Evolutionary conservation across 441 rosid species (phyloP).

Genomic region (Dalechampia spathulata): DNA sequence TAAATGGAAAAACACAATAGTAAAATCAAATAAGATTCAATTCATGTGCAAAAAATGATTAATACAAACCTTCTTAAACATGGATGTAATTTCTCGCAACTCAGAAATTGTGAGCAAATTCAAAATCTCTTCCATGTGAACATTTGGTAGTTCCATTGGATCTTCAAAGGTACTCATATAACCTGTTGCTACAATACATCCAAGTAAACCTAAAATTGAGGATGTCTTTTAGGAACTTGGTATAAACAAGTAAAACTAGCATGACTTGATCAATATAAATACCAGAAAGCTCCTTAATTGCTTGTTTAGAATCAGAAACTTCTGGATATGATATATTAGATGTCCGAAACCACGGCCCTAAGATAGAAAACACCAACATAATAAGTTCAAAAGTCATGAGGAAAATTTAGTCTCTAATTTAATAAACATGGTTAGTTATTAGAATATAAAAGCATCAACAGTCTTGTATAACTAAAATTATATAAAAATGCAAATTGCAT

Average conservation of each 20-base stretch:
- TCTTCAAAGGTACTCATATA: constrained; percentile 35
- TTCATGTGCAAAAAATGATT: neutral
- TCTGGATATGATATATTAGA: constrained; percentile 66
- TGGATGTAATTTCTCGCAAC: constrained; percentile 53
- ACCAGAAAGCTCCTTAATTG: constrained; percentile 62
- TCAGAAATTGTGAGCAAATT: constrained; percentile 49
- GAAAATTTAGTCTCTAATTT: too few relatives aligned
- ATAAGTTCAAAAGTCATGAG: too few relatives aligned
- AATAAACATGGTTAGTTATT: too few relatives aligned
- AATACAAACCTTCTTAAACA: constrained; percentile 46
- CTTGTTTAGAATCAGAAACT: constrained; percentile 47
- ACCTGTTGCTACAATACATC: constrained; percentile 43
- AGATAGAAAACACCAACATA: constrained; percentile 10
- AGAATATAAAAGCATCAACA: too few relatives aligned
- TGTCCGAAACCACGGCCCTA: constrained; percentile 89
- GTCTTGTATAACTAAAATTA: too few relatives aligned
- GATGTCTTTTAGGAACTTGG: neutral
- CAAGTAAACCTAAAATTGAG: constrained; percentile 6
- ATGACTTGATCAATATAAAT: constrained; percentile 29
- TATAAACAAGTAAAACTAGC: constrained; percentile 3
- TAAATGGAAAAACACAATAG: neutral
- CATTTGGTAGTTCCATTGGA: constrained; percentile 29
- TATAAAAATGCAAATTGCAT: too few relatives aligned
- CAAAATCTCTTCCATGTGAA: constrained; percentile 41
- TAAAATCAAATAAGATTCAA: neutral